phyloP scores from a whole-genome alignment of 1,139 yeast species.

The Taphrina confusa region DNA sequence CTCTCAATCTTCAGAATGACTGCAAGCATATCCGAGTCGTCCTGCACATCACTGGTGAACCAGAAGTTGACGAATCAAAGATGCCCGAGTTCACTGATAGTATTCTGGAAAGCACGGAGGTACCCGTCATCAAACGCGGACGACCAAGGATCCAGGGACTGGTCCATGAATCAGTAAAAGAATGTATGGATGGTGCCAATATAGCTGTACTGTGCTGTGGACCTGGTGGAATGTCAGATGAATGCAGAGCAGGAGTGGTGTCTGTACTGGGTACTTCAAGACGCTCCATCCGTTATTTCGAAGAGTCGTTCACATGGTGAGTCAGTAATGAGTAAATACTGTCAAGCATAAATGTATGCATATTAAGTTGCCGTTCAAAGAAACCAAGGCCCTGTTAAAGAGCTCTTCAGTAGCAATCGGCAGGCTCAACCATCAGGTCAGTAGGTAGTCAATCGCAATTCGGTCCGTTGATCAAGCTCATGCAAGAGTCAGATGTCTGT shows the following conservation, averaged over 20 bases:
- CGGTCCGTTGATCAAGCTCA: no score
- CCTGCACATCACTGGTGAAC: constrained; percentile 1
- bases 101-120: neutral
- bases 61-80: neutral
- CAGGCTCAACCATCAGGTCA: no score
- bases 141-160: neutral
- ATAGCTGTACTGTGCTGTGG: neutral
- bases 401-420: no score
- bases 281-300: constrained; percentile 1
- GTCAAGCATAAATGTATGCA: no score
- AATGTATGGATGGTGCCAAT: neutral
- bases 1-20: neutral
- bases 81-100: no score
- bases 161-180: neutral
- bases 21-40: neutral
- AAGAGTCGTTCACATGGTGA: constrained; percentile 9
- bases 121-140: neutral
- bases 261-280: neutral
- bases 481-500: no score
- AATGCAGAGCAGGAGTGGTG: neutral
- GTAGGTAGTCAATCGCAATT: no score
- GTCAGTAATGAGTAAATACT: no score
- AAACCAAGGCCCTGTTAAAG: no score
- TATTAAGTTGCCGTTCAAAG: no score
- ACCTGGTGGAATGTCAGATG: neutral